Conservation (phyloP, 805 yeast genomes). For the Peterozyma toletana region DNA sequence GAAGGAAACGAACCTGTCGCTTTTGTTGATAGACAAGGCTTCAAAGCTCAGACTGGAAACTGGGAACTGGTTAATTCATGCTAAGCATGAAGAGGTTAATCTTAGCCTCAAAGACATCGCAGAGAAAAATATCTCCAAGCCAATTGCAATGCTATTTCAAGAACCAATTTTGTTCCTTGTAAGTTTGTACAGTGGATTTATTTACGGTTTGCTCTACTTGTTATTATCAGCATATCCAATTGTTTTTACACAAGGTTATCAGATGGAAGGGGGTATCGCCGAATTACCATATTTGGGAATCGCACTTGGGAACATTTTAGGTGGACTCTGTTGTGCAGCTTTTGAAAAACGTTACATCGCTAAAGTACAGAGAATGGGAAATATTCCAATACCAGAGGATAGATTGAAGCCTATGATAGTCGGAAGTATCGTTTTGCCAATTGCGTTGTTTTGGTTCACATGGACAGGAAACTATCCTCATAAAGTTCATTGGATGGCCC, state of each 20-base stretch:
- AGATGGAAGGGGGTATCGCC: conserved; percentile 54
- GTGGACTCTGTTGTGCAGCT: conserved; percentile 45
- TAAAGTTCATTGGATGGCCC: conserved; percentile 75
- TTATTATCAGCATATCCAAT: conserved; percentile 72
- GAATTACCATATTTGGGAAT: conserved; percentile 78
- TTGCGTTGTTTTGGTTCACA: conserved; percentile 79
- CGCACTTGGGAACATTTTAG: conserved; percentile 58
- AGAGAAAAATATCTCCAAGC: conserved; percentile 59
- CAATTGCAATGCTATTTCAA: conserved; percentile 53
- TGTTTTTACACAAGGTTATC: conserved; percentile 57
- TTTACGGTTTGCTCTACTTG: conserved; percentile 73
- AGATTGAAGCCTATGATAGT: conserved; percentile 73
- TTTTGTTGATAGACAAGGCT: conserved; percentile 58
- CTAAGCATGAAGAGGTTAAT: conserved; percentile 63
- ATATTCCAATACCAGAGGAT: conserved; percentile 67
- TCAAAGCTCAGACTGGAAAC: conserved; percentile 53
- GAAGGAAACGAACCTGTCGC: conserved; percentile 69
- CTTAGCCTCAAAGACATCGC: conserved; percentile 51
- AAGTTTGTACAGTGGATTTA: conserved; percentile 67
- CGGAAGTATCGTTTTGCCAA: conserved; percentile 65
- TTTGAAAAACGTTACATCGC: conserved; percentile 47
- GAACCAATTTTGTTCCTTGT: conserved; percentile 72
- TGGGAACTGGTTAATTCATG: conserved; percentile 78
- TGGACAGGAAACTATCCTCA: conserved; percentile 80
- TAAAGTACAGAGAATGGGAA: conserved; percentile 40